Evolutionary conservation across 257 asterid species (phyloP).

Genomic region (Dorcoceras hygrometricum): DNA sequence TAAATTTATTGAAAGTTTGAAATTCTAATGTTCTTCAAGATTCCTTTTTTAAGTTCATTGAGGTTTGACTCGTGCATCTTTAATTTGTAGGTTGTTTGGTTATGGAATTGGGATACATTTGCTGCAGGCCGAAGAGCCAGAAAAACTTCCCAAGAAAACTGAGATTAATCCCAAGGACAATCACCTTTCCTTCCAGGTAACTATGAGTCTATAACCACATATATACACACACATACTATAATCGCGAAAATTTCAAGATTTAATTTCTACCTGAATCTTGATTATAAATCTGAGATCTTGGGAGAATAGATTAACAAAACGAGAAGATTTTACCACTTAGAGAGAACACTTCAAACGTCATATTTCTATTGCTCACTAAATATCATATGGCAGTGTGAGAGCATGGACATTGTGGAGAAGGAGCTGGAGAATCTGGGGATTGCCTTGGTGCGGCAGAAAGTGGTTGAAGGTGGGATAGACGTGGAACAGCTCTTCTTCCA

Average conservation of each 20-base stretch:
- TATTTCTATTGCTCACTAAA: too few species aligned
- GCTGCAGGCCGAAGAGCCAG: conserved; percentile 75
- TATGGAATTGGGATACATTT: conserved; percentile 93
- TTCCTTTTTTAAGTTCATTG: not conserved
- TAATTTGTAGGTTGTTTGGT: conserved; percentile 65
- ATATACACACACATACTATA: too few species aligned
- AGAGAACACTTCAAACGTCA: too few species aligned
- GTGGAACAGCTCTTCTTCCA: conserved; percentile 93
- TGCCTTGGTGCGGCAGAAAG: conserved; percentile 59
- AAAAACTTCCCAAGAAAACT: conserved; percentile 56
- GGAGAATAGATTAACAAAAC: too few species aligned
- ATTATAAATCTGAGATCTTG: too few species aligned
- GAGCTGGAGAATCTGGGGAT: conserved; percentile 75
- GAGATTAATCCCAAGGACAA: conserved; percentile 87
- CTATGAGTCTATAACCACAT: too few species aligned
- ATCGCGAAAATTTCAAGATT: too few species aligned
- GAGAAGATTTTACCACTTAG: too few species aligned
- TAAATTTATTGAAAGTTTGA: too few species aligned
- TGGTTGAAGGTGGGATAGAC: conserved; percentile 83
- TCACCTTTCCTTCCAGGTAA: conserved; percentile 64
- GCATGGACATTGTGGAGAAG: conserved; percentile 87
- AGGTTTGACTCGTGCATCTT: not conserved
- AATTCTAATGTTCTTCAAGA: not conserved
- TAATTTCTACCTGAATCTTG: too few species aligned
- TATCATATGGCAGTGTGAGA: conserved; percentile 81